Conservation (phyloP, 257 asterid species). For the Solanum paucissectum region DNA sequence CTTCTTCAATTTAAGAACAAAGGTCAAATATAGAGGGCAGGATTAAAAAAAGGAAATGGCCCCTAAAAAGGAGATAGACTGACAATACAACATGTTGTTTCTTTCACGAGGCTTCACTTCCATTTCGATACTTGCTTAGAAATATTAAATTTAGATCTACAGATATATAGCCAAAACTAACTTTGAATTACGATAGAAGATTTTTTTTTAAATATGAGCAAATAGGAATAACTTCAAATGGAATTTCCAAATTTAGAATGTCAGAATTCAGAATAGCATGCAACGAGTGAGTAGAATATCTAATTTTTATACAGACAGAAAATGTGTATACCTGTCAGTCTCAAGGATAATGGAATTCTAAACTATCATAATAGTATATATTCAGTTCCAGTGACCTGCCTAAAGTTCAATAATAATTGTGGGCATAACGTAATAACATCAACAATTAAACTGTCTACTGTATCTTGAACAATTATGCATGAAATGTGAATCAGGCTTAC, state of each 20-base stretch:
- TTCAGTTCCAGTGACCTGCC: not conserved
- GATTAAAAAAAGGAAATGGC: not conserved
- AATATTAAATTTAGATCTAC: not conserved
- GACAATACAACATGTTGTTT: not conserved
- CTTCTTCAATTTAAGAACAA: not conserved
- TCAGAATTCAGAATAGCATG: not conserved
- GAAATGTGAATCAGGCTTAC: conserved; percentile 20
- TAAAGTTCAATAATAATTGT: not conserved
- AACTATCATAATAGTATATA: not conserved
- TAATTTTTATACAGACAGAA: not conserved
- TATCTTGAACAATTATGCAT: not conserved
- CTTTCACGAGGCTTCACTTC: not conserved
- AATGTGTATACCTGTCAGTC: not conserved
- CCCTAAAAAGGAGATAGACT: not conserved
- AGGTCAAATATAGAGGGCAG: not conserved
- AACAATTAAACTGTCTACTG: not conserved
- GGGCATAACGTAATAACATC: not conserved
- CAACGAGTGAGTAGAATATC: not conserved
- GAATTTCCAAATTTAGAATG: not conserved
- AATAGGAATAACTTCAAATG: not conserved
- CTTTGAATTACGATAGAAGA: not conserved
- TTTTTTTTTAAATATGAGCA: not conserved
- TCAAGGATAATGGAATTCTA: not conserved
- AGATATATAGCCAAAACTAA: not conserved
- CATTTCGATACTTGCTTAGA: not conserved